Percentiles rank a stretch among this genome's conserved stretches.
These are phyloP conservation scores for Globisporangium paddicum DNA, from an alignment of 352 stramenopile species.

Conservation along the genomic window DNA sequence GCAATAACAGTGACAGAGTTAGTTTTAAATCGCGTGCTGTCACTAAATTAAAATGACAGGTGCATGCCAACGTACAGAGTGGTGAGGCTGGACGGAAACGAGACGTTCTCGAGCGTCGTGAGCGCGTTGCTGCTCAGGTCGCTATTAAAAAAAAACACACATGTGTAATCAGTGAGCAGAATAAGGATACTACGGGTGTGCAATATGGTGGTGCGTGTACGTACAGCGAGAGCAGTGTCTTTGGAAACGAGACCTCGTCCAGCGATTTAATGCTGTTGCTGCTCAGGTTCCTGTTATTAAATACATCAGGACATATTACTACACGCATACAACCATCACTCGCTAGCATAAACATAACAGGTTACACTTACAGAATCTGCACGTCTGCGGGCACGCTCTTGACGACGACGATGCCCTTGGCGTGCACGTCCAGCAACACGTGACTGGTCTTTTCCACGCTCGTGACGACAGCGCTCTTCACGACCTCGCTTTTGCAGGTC, in stretches of 20 bases:
- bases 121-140: conserved; percentile 8
- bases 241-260: conserved; percentile 21
- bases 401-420: conserved; percentile 22
- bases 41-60: background rate
- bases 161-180: background rate
- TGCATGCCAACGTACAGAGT: background rate
- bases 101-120: background rate
- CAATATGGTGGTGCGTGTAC: background rate
- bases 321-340: background rate
- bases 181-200: background rate
- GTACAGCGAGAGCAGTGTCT: conserved; percentile 24
- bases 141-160: background rate
- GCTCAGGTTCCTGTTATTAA: conserved; percentile 20
- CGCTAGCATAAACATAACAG: background rate
- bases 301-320: background rate
- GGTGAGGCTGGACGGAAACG: conserved; percentile 3
- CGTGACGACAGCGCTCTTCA: conserved; percentile 12
- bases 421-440: conserved; percentile 21
- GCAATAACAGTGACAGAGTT: too few species aligned
- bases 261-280: conserved; percentile 29
- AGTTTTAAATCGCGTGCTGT: too few species aligned
- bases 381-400: conserved; percentile 27
- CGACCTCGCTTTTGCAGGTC: conserved; percentile 19
- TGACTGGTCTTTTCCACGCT: background rate
- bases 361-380: conserved; percentile 5